These are phyloP conservation scores for Xylaria flabelliformis DNA, from an alignment of 495 filamentous ascomycete species.

Conservation along the genomic window DNA sequence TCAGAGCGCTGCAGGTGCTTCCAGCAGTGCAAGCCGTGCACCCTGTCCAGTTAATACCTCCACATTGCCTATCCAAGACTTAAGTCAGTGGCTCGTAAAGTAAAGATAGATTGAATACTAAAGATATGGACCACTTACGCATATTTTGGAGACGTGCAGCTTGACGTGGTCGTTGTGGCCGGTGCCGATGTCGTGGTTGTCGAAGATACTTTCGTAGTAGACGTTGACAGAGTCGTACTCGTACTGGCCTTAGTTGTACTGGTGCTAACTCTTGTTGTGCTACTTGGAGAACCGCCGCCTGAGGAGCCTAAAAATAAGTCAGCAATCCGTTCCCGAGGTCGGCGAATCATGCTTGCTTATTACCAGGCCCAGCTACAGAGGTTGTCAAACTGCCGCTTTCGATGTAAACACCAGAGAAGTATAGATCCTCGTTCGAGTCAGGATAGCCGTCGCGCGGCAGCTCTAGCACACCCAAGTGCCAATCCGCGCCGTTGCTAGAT, in stretches of 20 bases:
- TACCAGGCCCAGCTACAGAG: slow-evolving; percentile 49
- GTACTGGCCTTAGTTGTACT: slow-evolving; percentile 12
- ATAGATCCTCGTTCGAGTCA: slow-evolving; percentile 62
- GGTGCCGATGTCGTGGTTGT: slow-evolving; percentile 25
- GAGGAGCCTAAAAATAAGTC: slow-evolving; percentile 19
- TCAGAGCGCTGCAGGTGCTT: slow-evolving; percentile 52
- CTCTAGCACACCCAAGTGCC: slow-evolving; percentile 68
- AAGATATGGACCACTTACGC: slow-evolving; percentile 15
- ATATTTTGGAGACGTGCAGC: slow-evolving; percentile 24
- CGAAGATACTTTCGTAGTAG: slow-evolving; percentile 19
- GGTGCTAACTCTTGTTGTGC: not conserved
- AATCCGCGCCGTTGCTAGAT: slow-evolving; percentile 66
- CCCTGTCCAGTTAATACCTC: slow-evolving; percentile 55
- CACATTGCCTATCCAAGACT: slow-evolving; percentile 48
- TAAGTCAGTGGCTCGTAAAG: not conserved
- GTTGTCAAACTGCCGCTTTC: slow-evolving; percentile 62
- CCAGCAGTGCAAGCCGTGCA: slow-evolving; percentile 50
- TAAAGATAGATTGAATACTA: not conserved
- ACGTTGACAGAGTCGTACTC: slow-evolving; percentile 18
- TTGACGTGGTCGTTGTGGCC: slow-evolving; percentile 23
- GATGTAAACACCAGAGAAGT: slow-evolving; percentile 68
- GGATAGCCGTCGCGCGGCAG: slow-evolving; percentile 56
- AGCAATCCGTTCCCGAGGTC: not conserved
- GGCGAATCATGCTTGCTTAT: slow-evolving; percentile 13
- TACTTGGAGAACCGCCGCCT: slow-evolving; percentile 28